phyloP scores from a whole-genome alignment of 2,329 filamentous ascomycete genomes.

The Aureobasidium mangrovei region DNA sequence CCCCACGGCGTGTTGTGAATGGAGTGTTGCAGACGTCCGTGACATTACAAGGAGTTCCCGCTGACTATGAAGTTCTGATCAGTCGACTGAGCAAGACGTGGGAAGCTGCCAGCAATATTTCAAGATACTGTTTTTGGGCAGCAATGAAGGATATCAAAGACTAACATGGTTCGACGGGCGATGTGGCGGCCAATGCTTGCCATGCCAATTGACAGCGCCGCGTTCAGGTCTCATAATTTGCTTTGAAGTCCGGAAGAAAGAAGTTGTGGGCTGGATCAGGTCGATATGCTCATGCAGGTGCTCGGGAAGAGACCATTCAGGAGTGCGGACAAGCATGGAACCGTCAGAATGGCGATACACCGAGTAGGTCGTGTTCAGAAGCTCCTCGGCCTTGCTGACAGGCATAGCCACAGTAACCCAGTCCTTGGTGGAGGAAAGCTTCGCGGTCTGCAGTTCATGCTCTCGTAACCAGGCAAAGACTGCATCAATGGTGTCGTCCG shows the following conservation, averaged over 20 bases:
- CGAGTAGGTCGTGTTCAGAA: slow-evolving; percentile 46
- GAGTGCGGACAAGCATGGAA: slow-evolving; percentile 43
- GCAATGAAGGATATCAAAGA: neutral
- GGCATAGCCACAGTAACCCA: slow-evolving; percentile 48
- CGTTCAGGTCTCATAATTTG: slow-evolving; percentile 19
- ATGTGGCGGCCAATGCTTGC: slow-evolving; percentile 28
- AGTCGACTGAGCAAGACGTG: too few relatives aligned
- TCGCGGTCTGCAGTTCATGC: slow-evolving; percentile 38
- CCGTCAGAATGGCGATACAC: slow-evolving; percentile 41
- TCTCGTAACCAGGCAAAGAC: slow-evolving; percentile 49
- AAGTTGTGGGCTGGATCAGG: slow-evolving; percentile 51
- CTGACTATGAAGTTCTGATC: too few relatives aligned
- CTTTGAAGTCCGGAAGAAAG: slow-evolving; percentile 41
- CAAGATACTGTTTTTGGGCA: slow-evolving; percentile 11
- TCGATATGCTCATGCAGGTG: slow-evolving; percentile 46
- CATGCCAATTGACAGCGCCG: slow-evolving; percentile 16
- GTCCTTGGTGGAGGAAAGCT: slow-evolving; percentile 42
- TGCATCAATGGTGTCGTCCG: slow-evolving; percentile 41
- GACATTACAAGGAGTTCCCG: slow-evolving; percentile 38
- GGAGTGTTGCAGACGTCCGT: slow-evolving; percentile 24
- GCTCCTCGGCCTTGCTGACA: slow-evolving; percentile 42
- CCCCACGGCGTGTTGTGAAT: too few relatives aligned
- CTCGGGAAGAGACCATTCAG: slow-evolving; percentile 54
- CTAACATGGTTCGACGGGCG: slow-evolving; percentile 8
- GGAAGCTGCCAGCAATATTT: slow-evolving; percentile 27